Evolutionary conservation across 805 yeast genomes (phyloP), one percentile per base, ranked within the genome.

Genomic region (Komagataella mondaviorum): DNA sequence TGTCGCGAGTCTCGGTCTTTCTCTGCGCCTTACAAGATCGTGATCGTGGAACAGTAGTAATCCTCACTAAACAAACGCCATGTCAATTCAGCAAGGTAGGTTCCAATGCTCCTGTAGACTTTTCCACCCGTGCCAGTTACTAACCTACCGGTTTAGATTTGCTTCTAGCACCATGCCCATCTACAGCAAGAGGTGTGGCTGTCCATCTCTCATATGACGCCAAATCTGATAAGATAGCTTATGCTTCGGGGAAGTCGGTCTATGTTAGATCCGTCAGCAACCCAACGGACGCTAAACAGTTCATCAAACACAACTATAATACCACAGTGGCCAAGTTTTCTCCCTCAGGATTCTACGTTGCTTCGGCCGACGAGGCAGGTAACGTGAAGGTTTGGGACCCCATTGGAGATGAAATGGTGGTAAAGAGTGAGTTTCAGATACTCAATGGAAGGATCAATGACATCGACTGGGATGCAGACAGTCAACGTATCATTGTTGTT

Each of bases 331-430:
- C 93, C 14, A 77, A 79, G 48, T 88, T 93, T 64, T 73, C 96
- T 1, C 96, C 98, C 1, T 81, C 89, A 10, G 97, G 99, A 1
- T 84, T 74, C 66, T 91, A 87, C 66, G 71, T 91, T 30, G 96
- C 96, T 1, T 84, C 95, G 3, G 98, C 96, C 48, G 99, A 91
- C 62, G 88, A 81, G 57, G 68, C 83, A n/a, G 99, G 99, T 24
- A 77, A 78, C 54, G 95, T 91, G 47, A 84, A 85, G 57, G 80
- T 93, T 47, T 91, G 98, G 96, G 95, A 88, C 59, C 66, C 74
- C 24, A 76, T 73, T 22, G 75, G 76, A 17, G 78, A 77, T 39
- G 74, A 71, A 54, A 75, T 81, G 51, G 63, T 72, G 20, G 67
- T 87, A 48, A 91, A 91, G 67, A 83, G 89, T 52, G 96, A 89